Base-by-base conservation (phyloP, 2,329 filamentous ascomycete species). In the Raffaelea albimanens region DNA sequence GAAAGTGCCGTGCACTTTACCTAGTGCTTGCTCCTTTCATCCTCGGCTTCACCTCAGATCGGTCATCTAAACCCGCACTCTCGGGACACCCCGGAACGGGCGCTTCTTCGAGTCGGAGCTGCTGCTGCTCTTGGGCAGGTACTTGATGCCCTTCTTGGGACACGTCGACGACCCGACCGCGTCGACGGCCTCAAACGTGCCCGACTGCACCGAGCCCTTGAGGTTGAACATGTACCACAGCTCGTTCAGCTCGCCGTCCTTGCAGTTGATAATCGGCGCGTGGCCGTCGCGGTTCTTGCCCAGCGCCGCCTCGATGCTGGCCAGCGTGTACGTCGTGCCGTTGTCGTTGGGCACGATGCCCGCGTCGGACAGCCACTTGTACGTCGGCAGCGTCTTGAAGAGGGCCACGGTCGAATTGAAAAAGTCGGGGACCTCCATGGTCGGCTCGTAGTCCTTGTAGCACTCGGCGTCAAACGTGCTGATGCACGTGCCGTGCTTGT, bases 221-320 rank as follows among this genome's bases (percentile, higher is more conserved):
- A 76, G 74, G 60, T 83, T 73, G 59, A 75, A 71, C 57, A 82
- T 84, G 58, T 84, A 85, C 79, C 80, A 85, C 14, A 81, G 68
- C 68, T 85, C 81, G 50, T 60, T 72, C 42, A 85, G 54, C 29
- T 72, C 67, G 1, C 78, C 83, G 52, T 38, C n/a, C 2, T 81
- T 80, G 48, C 66, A 72, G 55, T 84, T 80, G 2, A 57, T 56
- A 2, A 70, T 72, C 19, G 73, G 72, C 51, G 63, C 8, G 72
- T 75, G 19, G 59, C 68, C 14, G 80, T 84, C 34, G 14, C 34
- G 58, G 83, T 84, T 61, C n/a, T 61, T 60, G 20, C 61, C 64
- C 50, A 85, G 63, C 0, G 73, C 70, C 23, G 58, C 56, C 58
- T 78, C 72, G 45, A 85, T 64, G 45, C 72, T 63, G 1, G 62